Base-by-base conservation (phyloP, 306 rosid genomes). In the Inga laurina region DNA sequence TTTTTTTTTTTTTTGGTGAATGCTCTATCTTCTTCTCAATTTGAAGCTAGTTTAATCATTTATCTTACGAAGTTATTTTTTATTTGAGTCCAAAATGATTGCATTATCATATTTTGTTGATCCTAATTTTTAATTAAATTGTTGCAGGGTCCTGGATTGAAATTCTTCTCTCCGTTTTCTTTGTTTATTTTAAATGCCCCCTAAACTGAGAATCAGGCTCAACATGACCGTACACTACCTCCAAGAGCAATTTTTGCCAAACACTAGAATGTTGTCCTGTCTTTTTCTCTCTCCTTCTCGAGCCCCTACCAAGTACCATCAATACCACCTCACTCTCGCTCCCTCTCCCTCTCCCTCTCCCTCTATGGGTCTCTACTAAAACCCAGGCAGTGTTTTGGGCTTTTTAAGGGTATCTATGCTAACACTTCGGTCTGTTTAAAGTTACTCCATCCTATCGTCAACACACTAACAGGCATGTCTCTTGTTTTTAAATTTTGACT, bases 291-390 rank as follows among this genome's bases (percentile, higher is more conserved):
- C 81, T 86, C 93, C 89, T 88, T 89, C 99, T 96, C 98, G 97
- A 92, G 99, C 99, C 99, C 98, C 95, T 78, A 91, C 95, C 43
- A 39, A 39, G 43, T 6, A 39, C 43, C 34, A 86, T 98, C 99
- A 97, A 93, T 79, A 90, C 95, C 66, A 85, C 75, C 84, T 74
- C 82, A 45, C 89, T 70, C 19, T 10, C 75, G 0, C 32, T 21
- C 9, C n/a, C 48, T 37, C 22, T 37, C 30, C 48, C 10, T 44
- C 11, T 44, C 48, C 71, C n/a, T 18, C 24, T 21, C 0, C 21
- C 46, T 39, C 24, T 43, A 37, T 22, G 59, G 70, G 72, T 41
- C 86, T 49, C 68, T 82, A 74, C 81, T 34, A 57, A 4, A 73
- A 80, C 87, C 22, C 22, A 6, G 46, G 75, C 81, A 68, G 75